These are phyloP conservation scores for Coemansia sp. DNA, from an alignment of 192 early-diverging fungal species.

Conservation along the genomic window DNA sequence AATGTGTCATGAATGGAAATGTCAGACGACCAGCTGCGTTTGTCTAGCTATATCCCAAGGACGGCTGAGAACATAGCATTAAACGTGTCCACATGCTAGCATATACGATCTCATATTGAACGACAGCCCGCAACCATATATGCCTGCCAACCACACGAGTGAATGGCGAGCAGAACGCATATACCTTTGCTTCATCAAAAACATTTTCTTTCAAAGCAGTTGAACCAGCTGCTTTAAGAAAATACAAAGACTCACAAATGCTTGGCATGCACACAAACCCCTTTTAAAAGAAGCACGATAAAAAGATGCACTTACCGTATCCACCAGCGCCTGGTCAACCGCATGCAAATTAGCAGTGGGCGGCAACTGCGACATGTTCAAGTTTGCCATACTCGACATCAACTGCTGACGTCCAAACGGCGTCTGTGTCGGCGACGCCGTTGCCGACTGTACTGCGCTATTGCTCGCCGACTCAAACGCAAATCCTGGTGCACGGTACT, in stretches of 20 bases:
- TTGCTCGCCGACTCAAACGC: constrained; percentile 25
- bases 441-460: constrained; percentile 50
- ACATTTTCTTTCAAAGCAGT: no score
- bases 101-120: no score
- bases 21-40: no score
- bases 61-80: no score
- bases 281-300: background rate
- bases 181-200: no score
- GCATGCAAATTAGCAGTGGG: constrained; percentile 6
- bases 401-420: constrained; percentile 20
- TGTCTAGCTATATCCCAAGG: no score
- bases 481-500: constrained; percentile 2
- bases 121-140: no score
- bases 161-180: no score
- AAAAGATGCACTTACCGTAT: constrained; percentile 14
- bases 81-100: no score
- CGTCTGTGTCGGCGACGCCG: constrained; percentile 29
- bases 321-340: background rate
- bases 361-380: constrained; percentile 50
- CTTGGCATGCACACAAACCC: background rate
- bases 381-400: constrained; percentile 37
- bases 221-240: background rate
- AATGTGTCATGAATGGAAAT: no score
- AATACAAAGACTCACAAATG: background rate
- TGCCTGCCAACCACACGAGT: no score